Evolutionary conservation across 192 early-diverging fungal genomes (phyloP).

Genomic region (Tieghemiomyces parasiticus): DNA sequence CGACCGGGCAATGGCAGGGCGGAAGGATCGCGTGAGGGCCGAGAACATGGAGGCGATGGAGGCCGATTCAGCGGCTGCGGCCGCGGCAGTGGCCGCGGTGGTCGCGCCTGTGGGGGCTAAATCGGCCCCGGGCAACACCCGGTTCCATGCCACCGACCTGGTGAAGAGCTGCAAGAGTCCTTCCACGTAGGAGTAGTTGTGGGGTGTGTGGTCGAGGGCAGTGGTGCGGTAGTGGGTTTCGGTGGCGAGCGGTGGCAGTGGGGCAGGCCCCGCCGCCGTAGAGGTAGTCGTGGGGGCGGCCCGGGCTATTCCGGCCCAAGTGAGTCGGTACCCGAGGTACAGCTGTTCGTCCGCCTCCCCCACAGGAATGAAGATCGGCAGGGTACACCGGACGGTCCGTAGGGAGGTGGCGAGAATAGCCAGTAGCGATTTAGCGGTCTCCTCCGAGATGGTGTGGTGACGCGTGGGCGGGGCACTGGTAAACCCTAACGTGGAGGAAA

Average conservation of each 20-base stretch:
- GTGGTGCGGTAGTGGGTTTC: constrained; percentile 10
- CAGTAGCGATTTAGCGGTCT: constrained; percentile 40
- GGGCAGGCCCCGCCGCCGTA: too few species aligned
- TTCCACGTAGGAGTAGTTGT: constrained; percentile 21
- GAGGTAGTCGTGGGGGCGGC: too few species aligned
- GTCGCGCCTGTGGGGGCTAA: not conserved
- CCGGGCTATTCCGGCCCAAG: not conserved
- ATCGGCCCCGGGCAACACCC: not conserved
- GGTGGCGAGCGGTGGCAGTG: not conserved
- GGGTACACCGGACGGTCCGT: constrained; percentile 45
- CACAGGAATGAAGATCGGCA: constrained; percentile 43
- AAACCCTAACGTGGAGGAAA: too few species aligned
- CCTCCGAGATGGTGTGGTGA: constrained; percentile 35
- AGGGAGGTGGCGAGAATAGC: constrained; percentile 54
- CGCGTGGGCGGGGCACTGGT: constrained; percentile 12
- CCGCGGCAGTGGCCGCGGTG: not conserved
- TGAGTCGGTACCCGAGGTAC: constrained; percentile 1
- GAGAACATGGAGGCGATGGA: not conserved
- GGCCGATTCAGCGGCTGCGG: not conserved
- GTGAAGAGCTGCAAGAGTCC: constrained; percentile 25
- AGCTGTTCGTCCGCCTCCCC: constrained; percentile 15
- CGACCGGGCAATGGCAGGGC: not conserved
- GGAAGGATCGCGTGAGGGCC: not conserved
- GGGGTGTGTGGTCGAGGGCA: constrained; percentile 19
- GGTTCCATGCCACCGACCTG: constrained; percentile 24